Base-by-base conservation (phyloP, 2,329 filamentous ascomycete genomes). In the Aulographum hederae region DNA sequence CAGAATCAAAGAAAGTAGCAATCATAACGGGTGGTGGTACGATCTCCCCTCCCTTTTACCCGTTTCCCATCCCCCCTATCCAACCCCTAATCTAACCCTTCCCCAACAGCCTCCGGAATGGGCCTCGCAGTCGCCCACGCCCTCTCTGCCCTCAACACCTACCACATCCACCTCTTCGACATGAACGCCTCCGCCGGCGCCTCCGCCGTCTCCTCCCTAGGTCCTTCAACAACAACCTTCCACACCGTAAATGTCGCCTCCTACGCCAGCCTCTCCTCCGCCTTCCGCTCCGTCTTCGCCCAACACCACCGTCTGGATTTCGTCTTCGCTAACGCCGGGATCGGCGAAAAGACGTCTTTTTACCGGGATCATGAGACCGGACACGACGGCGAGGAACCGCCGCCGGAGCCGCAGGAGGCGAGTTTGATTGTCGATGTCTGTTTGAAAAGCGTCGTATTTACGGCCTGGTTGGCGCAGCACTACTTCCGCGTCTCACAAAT, bases 281-380 rank as follows among this genome's bases (percentile, higher is more conserved):
- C 46, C 3, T 61, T 60, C 33, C 47, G 60, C 29, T 38, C 38
- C 10, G 43, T 51, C 6, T 61, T 54, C 42, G 37, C 45, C 3
- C 34, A 41, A 2, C 42, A 46, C 6, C 44, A 47, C 11, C 43
- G 51, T 3, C 30, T 64, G 10, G 60, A 63, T 43, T 60, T 63
- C 37, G 57, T 63, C 21, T 63, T 58, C 37, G 59, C 57, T 12
- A 63, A 63, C 33, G 59, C 59, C 1, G 60, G 60, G 2, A 50
- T 61, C 15, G 44, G 60, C 5, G 56, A 61, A 32, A 42, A 47
- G n/a, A 40, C 46, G 33, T 56, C 55, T 34, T 58, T 59, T 41
- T 60, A 54, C 38, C 39, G 10, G 38, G 43, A 5, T 41, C 51
- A 4, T 38, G 46, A 15, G 43, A 46, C 28, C 47, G 20, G n/a